These are phyloP conservation scores for Nannochloris sp. DNA, from an alignment of 139 green algal genomes.

Conservation along the genomic window DNA sequence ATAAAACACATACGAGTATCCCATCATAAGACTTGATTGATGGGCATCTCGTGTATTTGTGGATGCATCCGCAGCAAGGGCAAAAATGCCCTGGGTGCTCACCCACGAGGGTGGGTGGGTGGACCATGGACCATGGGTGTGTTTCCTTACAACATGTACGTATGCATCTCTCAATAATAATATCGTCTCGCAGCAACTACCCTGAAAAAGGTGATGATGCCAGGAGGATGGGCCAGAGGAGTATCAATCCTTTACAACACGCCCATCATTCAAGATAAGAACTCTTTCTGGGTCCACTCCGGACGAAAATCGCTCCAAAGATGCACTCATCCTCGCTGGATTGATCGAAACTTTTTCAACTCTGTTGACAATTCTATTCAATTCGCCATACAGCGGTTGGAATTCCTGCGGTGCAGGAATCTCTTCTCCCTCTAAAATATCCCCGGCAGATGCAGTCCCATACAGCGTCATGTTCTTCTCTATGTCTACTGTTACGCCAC, in stretches of 20 bases:
- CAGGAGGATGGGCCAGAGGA: too few relatives aligned
- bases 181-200: too few relatives aligned
- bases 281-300: neutral
- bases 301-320: slow-evolving; percentile 3
- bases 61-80: too few relatives aligned
- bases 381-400: slow-evolving; percentile 5
- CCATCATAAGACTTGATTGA: too few relatives aligned
- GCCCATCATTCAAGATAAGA: neutral
- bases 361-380: neutral
- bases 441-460: slow-evolving; percentile 4
- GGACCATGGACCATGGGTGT: too few relatives aligned
- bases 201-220: too few relatives aligned
- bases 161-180: too few relatives aligned
- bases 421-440: slow-evolving; percentile 7
- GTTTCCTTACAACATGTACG: too few relatives aligned
- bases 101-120: too few relatives aligned
- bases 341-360: neutral
- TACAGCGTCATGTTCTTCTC: slow-evolving; percentile 9
- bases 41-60: too few relatives aligned
- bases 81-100: too few relatives aligned
- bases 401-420: slow-evolving; percentile 15
- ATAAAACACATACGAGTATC: too few relatives aligned
- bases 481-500: neutral
- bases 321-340: neutral
- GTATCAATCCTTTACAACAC: neutral